Conservation (phyloP, 2,329 filamentous ascomycete genomes). For the Sarocladiaceae sp. region DNA sequence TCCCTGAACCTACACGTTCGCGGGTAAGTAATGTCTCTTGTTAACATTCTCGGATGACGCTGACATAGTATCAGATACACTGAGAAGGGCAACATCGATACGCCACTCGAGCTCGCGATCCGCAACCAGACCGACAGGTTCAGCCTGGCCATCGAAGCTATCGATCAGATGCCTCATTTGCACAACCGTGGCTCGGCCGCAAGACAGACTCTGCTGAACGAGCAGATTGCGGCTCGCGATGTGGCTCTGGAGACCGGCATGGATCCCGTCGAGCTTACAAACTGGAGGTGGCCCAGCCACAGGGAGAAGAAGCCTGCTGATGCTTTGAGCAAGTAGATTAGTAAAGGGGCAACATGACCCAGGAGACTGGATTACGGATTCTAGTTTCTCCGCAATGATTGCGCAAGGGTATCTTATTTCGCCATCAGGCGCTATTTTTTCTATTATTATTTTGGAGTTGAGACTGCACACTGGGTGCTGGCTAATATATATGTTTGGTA, state of each 20-base stretch:
- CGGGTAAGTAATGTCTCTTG: constrained; percentile 36
- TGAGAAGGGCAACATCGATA: constrained; percentile 83
- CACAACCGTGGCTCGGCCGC: constrained; percentile 60
- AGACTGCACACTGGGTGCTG: neutral
- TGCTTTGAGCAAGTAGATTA: neutral
- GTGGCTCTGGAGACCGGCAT: constrained; percentile 67
- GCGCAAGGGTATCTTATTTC: neutral
- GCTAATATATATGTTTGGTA: too few relatives aligned
- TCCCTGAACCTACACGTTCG: constrained; percentile 67
- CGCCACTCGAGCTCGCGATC: constrained; percentile 73
- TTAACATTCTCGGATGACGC: neutral
- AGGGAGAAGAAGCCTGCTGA: constrained; percentile 14
- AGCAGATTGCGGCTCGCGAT: constrained; percentile 59
- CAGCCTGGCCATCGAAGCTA: constrained; percentile 71
- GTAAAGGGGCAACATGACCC: neutral
- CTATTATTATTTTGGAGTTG: neutral
- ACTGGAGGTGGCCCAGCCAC: constrained; percentile 61
- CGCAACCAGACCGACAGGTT: constrained; percentile 75
- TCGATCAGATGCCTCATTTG: constrained; percentile 61
- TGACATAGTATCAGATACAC: constrained; percentile 44
- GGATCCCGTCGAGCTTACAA: constrained; percentile 61
- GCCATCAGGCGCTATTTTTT: neutral
- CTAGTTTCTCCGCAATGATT: neutral
- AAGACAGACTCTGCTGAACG: constrained; percentile 59
- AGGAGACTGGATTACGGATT: neutral